Evolutionary conservation across 169 alveolate genomes (phyloP).

Genomic region (Plasmodium berghei): DNA sequence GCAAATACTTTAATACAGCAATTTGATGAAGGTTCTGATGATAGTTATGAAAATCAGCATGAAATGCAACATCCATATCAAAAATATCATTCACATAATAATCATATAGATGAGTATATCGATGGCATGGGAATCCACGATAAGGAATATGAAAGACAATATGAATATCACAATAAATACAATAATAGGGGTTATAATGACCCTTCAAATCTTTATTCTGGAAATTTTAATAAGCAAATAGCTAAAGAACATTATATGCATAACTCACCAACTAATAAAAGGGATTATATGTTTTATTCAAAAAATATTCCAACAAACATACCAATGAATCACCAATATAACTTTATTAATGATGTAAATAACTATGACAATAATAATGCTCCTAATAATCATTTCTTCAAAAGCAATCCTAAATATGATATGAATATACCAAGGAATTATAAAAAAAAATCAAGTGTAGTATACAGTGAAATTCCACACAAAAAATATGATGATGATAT

Average conservation of each 20-base stretch:
- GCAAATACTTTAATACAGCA: not conserved
- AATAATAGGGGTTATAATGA: not conserved
- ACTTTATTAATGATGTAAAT: no score
- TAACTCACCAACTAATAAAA: not conserved
- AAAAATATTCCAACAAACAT: not conserved
- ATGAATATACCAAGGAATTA: not conserved
- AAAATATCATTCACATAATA: not conserved
- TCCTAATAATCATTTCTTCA: not conserved
- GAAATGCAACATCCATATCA: not conserved
- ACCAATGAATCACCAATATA: not conserved
- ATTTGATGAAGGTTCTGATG: not conserved
- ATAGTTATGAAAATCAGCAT: not conserved
- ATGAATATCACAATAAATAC: not conserved
- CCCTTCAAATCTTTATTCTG: not conserved
- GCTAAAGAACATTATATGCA: not conserved
- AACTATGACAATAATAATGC: not conserved
- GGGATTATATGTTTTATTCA: constrained; percentile 14
- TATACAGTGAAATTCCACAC: not conserved
- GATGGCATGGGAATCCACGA: not conserved
- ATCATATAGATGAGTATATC: not conserved
- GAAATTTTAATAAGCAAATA: not conserved
- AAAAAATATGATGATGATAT: not conserved
- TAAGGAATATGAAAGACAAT: not conserved
- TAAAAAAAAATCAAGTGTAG: not conserved
- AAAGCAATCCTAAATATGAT: not conserved